A percentile compares a stretch with the other conserved stretches of the same genome.
These are phyloP conservation scores for Candida corydali DNA, from an alignment of 805 yeast genomes.

Conservation along the genomic window DNA sequence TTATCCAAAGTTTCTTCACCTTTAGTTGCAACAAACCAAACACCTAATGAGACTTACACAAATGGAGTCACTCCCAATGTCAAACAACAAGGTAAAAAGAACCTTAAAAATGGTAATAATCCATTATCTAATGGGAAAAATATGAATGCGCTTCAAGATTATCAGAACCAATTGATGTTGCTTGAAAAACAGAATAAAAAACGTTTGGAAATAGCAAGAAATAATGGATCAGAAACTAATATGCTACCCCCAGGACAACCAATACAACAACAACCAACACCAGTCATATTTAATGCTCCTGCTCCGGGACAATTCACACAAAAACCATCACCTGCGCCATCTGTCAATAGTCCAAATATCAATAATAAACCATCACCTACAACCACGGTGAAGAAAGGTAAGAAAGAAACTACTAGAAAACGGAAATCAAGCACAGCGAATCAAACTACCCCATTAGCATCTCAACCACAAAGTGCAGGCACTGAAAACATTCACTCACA, in stretches of 20 bases:
- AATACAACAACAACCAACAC: constrained; percentile 9
- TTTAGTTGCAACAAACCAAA: constrained; percentile 1
- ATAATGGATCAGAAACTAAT: constrained; percentile 21
- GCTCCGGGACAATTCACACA: constrained; percentile 9
- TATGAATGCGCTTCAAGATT: constrained; percentile 68
- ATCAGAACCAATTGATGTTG: constrained; percentile 73
- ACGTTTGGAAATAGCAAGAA: constrained; percentile 52
- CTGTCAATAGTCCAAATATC: constrained; percentile 29
- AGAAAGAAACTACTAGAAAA: constrained; percentile 31
- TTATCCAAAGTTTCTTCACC: constrained; percentile 7
- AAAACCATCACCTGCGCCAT: constrained; percentile 23
- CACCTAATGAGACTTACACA: neutral
- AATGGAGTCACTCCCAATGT: neutral
- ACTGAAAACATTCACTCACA: constrained; percentile 5
- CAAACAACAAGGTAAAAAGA: constrained; percentile 1
- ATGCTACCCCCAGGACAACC: constrained; percentile 8
- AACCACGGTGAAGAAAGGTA: constrained; percentile 18
- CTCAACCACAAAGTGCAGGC: constrained; percentile 8
- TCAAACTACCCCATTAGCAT: constrained; percentile 3
- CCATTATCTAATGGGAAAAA: constrained; percentile 19
- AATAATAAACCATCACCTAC: constrained; percentile 33
- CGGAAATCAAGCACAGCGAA: constrained; percentile 18
- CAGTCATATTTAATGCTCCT: constrained; percentile 6
- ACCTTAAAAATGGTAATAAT: constrained; percentile 1
- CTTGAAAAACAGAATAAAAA: constrained; percentile 74